Percentiles rank a stretch among this genome's conserved stretches.
These are phyloP conservation scores for Pyricularia sp. DNA, from an alignment of 2,329 filamentous ascomycete species.

Conservation along the genomic window DNA sequence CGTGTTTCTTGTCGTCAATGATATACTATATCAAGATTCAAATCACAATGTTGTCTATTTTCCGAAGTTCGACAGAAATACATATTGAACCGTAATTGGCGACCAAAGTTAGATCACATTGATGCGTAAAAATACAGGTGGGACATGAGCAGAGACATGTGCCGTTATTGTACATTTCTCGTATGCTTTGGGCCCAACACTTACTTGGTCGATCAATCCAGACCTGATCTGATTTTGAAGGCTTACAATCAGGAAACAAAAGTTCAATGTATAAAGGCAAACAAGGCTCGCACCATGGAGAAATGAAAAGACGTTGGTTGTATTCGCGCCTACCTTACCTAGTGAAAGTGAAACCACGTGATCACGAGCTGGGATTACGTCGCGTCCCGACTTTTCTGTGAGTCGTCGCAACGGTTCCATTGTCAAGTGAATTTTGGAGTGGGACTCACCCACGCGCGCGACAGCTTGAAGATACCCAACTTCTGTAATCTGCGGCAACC, in stretches of 20 bases:
- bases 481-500: background rate
- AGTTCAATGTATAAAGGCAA: background rate
- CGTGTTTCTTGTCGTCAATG: background rate
- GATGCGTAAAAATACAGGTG: too few relatives aligned
- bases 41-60: background rate
- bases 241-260: background rate
- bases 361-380: background rate
- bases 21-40: background rate
- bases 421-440: constrained; percentile 6
- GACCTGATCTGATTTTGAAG: background rate
- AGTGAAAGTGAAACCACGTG: background rate
- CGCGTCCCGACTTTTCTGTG: background rate
- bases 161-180: background rate
- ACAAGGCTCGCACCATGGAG: background rate
- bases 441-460: background rate
- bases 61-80: too few relatives aligned
- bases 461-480: background rate
- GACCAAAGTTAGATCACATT: too few relatives aligned
- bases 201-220: background rate
- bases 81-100: background rate
- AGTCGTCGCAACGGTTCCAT: background rate
- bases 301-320: background rate
- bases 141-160: too few relatives aligned
- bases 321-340: too few relatives aligned
- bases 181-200: background rate